Evolutionary conservation across 2,329 filamentous ascomycete genomes (phyloP).

Genomic region (Massarina eburnea): DNA sequence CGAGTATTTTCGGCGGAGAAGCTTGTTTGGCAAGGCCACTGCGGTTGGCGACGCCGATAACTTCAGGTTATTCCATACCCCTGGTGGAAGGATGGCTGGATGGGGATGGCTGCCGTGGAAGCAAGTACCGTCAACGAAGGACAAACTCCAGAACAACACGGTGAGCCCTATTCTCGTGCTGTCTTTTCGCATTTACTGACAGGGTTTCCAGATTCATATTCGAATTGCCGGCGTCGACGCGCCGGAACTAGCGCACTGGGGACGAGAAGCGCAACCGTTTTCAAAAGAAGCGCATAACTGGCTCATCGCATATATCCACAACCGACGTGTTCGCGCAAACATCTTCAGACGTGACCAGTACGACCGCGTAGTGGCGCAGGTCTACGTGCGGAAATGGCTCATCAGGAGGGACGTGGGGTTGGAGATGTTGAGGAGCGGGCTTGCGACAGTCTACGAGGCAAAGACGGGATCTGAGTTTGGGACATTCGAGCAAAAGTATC

Average conservation of each 20-base stretch:
- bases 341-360: conserved; percentile 90
- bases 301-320: conserved; percentile 71
- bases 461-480: conserved; percentile 91
- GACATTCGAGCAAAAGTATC: conserved; percentile 62
- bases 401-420: conserved; percentile 79
- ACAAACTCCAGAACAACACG: conserved; percentile 73
- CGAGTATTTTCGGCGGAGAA: conserved; percentile 71
- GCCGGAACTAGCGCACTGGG: conserved; percentile 91
- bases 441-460: conserved; percentile 92
- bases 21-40: conserved; percentile 82
- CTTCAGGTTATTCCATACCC: conserved; percentile 92
- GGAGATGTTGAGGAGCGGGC: conserved; percentile 81
- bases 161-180: conserved; percentile 53
- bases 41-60: conserved; percentile 96
- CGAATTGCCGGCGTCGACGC: conserved; percentile 92
- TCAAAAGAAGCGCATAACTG: conserved; percentile 78
- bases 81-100: conserved; percentile 80
- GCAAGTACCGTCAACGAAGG: conserved; percentile 68
- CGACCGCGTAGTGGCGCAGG: conserved; percentile 83
- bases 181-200: not conserved
- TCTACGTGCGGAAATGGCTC: conserved; percentile 69
- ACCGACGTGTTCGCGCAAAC: conserved; percentile 76
- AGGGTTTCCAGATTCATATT: conserved; percentile 69
- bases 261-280: conserved; percentile 81
- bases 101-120: conserved; percentile 87